Evolutionary conservation across 495 filamentous ascomycete genomes (phyloP), one percentile per base, ranked within the genome.

Genomic region (Aspergillus olivimuriae): DNA sequence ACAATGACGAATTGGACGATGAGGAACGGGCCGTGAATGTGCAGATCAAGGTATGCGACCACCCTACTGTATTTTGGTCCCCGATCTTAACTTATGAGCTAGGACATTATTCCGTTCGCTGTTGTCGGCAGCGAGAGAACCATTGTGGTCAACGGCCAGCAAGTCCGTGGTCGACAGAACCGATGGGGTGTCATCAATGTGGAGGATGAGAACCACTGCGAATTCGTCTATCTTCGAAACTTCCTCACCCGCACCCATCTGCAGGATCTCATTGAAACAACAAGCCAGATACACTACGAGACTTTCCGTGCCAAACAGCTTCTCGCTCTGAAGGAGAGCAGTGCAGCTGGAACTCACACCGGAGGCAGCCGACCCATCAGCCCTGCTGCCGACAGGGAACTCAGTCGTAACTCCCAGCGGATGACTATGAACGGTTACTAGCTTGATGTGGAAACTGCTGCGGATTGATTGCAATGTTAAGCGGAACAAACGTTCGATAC

Each of bases 221-320:
- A 99, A 77, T 99, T 99, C 60, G 84, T 97, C 56, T 95, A 92
- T 65, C 79, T 99, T 42, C 80, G 92, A 56, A 90, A 99, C 76
- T 99, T 99, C 80, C 77, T 99, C 46, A 95, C 87, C 59, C 83
- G 91, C 62, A 90, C 92, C 34, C 92, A 99, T 68, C 75, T 94
- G 42, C 86, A 99, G 74, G 92, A 99, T 56, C 80, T 99, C 44
- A 96, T 99, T 66, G 92, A 95, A 66, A 99, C 92, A 10, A 99
- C 92, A n/a, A 95, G 90, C 52, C 92, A 97, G 74, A 99, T 97
- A 69, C 92, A 99, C 75, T 99, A 99, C 73, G 92, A 99, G 76
- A 94, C 87, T 39, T 99, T 97, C 89, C 91, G 92, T 69, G 91
- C 92, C 52, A 99, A 97, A 80, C 94, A 99, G 69, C 75, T 99